Percentiles rank a stretch among this genome's conserved stretches.
Conservation (phyloP, 345 rosid genomes). For the Combretum micranthum region DNA sequence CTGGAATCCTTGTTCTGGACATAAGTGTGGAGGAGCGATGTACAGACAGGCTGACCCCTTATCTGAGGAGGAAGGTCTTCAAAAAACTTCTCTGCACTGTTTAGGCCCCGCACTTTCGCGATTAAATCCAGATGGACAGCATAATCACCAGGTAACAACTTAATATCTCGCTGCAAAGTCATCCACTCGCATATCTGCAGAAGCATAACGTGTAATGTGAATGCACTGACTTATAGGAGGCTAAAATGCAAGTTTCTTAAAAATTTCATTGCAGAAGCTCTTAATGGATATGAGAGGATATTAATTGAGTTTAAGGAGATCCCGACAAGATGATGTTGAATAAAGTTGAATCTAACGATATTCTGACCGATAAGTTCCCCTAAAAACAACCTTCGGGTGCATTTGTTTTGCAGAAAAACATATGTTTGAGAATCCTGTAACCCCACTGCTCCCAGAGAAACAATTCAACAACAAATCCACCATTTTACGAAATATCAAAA, state of each 20-base stretch:
- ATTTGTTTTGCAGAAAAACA: no score
- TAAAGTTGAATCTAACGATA: no score
- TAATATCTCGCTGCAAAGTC: slow-evolving; percentile 60
- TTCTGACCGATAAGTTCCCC: no score
- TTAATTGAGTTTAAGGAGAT: no score
- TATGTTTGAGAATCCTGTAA: no score
- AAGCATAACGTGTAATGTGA: background rate
- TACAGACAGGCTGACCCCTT: slow-evolving; percentile 56
- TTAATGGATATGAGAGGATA: background rate
- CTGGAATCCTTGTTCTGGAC: slow-evolving; percentile 40
- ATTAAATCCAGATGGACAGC: slow-evolving; percentile 88
- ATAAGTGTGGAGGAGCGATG: slow-evolving; percentile 86
- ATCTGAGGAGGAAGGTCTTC: slow-evolving; percentile 73
- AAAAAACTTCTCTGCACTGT: slow-evolving; percentile 83
- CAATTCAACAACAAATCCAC: no score
- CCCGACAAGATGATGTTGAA: no score
- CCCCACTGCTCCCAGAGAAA: no score
- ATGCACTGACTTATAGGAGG: background rate
- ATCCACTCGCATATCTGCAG: slow-evolving; percentile 91
- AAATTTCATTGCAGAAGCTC: background rate
- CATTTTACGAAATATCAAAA: no score
- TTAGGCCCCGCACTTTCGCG: slow-evolving; percentile 67
- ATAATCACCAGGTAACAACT: slow-evolving; percentile 75
- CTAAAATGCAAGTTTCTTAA: background rate
- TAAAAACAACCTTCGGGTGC: no score